phyloP scores from a whole-genome alignment of 2,329 filamentous ascomycete species.

The Curvularia eragrostidis region DNA sequence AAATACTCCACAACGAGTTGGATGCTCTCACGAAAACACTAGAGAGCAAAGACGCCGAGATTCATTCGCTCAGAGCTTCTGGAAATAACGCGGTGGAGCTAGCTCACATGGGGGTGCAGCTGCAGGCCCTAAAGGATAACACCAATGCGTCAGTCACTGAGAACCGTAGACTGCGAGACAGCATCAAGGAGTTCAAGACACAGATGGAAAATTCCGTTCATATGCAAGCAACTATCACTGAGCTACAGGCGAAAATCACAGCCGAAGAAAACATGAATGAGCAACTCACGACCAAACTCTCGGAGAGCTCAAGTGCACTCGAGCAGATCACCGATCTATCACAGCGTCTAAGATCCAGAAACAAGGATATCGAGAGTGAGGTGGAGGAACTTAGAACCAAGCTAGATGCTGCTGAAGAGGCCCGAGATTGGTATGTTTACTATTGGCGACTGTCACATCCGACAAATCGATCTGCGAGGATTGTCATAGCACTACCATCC shows the following conservation, averaged over 20 bases:
- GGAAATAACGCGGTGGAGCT: background rate
- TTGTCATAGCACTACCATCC: background rate
- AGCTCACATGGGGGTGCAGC: background rate
- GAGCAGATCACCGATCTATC: background rate
- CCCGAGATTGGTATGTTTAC: constrained; percentile 3
- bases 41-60: background rate
- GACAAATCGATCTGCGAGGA: background rate
- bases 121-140: background rate
- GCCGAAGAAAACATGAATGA: background rate
- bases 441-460: background rate
- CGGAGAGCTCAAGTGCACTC: background rate
- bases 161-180: background rate
- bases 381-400: background rate
- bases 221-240: background rate
- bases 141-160: background rate
- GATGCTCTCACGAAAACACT: background rate
- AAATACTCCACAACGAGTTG: background rate
- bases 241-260: background rate
- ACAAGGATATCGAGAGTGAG: background rate
- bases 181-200: background rate
- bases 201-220: background rate
- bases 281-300: background rate
- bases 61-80: background rate
- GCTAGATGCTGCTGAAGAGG: background rate
- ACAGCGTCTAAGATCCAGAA: background rate